These are phyloP conservation scores for Colletotrichum shisoi DNA, from an alignment of 2,329 filamentous ascomycete species.

Conservation along the genomic window DNA sequence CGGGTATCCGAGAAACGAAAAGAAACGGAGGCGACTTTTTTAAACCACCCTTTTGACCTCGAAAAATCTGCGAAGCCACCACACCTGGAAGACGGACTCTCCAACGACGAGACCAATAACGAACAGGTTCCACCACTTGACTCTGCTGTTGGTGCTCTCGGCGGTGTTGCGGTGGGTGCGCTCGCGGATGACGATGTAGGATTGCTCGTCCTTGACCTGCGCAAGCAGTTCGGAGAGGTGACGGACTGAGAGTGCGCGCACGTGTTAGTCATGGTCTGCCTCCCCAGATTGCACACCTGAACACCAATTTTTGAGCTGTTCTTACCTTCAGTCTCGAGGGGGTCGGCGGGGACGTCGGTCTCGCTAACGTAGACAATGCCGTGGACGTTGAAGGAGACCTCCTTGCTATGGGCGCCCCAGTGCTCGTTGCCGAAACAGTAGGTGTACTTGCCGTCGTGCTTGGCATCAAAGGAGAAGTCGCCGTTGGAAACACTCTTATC, in stretches of 20 bases:
- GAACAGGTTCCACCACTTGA: conserved; percentile 99
- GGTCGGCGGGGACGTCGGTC: conserved; percentile 81
- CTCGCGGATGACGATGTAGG: conserved; percentile 94
- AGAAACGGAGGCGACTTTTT: conserved; percentile 37
- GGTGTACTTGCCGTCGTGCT: conserved; percentile 83
- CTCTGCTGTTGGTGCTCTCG: conserved; percentile 94
- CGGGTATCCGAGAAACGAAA: conserved; percentile 28
- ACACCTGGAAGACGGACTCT: conserved; percentile 97
- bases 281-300: neutral
- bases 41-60: conserved; percentile 78
- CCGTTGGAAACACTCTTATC: conserved; percentile 85
- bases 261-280: conserved; percentile 5
- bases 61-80: conserved; percentile 99
- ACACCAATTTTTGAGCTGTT: conserved; percentile 37
- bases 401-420: conserved; percentile 95
- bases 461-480: conserved; percentile 89
- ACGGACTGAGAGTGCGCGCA: conserved; percentile 66
- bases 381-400: conserved; percentile 99
- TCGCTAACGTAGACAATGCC: conserved; percentile 97
- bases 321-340: conserved; percentile 87
- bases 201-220: conserved; percentile 97
- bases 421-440: conserved; percentile 99
- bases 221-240: conserved; percentile 83
- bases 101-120: conserved; percentile 87
- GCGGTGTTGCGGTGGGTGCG: conserved; percentile 97